Evolutionary conservation across 129 eudicot genomes (phyloP).

Genomic region (Lactuca saligna): DNA sequence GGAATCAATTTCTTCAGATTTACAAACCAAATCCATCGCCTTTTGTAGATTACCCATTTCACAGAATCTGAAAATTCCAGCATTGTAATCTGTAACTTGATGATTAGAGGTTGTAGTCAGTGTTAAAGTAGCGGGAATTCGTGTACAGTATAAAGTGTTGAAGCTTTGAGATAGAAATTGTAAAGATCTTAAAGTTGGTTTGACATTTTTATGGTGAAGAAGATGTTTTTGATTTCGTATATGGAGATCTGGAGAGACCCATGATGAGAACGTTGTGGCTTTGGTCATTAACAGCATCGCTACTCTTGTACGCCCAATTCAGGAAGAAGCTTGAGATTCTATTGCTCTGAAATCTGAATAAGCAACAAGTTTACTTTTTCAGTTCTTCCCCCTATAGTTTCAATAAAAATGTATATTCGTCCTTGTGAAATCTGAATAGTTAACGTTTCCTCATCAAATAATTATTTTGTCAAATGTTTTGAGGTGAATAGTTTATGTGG

Average conservation of each 20-base stretch:
- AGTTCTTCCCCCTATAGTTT: background rate
- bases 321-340: background rate
- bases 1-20: slow-evolving; percentile 39
- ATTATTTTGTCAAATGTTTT: too few species aligned
- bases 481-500: too few species aligned
- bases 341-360: background rate
- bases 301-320: slow-evolving; percentile 7
- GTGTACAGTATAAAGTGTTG: slow-evolving; percentile 9
- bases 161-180: slow-evolving; percentile 19
- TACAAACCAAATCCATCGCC: slow-evolving; percentile 47
- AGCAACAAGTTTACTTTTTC: background rate
- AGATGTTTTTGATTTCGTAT: background rate
- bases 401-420: background rate
- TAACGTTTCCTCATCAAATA: too few species aligned
- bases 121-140: background rate
- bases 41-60: slow-evolving; percentile 49
- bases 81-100: slow-evolving; percentile 27
- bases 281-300: slow-evolving; percentile 22
- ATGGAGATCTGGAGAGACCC: slow-evolving; percentile 6
- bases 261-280: slow-evolving; percentile 18
- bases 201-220: slow-evolving; percentile 15
- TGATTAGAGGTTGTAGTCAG: slow-evolving; percentile 5
- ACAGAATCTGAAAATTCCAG: slow-evolving; percentile 42
- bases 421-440: background rate
- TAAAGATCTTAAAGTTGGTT: slow-evolving; percentile 25